Percentiles rank a stretch among this genome's conserved stretches.
These are phyloP conservation scores for Hypoxylon cercidicola DNA, from an alignment of 495 filamentous ascomycete species.

Conservation along the genomic window DNA sequence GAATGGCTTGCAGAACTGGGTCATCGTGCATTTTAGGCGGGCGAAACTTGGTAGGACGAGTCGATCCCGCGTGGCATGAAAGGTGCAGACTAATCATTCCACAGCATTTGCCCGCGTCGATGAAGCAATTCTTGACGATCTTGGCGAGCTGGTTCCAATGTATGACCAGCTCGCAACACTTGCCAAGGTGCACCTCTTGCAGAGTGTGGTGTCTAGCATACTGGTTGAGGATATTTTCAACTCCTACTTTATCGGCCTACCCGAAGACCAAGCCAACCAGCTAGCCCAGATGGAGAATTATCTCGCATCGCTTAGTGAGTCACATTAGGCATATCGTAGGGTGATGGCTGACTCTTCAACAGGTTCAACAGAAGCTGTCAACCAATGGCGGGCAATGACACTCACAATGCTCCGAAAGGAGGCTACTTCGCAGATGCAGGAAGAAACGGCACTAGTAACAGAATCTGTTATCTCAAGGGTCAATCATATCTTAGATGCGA, in stretches of 20 bases:
- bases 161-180: conserved; percentile 57
- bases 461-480: conserved; percentile 51
- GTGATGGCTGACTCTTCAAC: conserved; percentile 35
- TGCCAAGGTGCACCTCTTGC: conserved; percentile 63
- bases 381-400: conserved; percentile 65
- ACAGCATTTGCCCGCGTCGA: conserved; percentile 54
- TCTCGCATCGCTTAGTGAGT: conserved; percentile 57
- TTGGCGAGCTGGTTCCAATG: conserved; percentile 59
- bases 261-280: conserved; percentile 53
- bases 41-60: conserved; percentile 58
- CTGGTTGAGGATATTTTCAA: conserved; percentile 63
- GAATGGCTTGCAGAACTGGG: conserved; percentile 68
- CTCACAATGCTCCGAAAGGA: conserved; percentile 62
- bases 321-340: conserved; percentile 11
- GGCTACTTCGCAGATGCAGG: conserved; percentile 53
- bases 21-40: conserved; percentile 63
- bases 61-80: conserved; percentile 7
- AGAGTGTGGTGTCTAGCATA: conserved; percentile 61
- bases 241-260: conserved; percentile 63
- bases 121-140: conserved; percentile 49
- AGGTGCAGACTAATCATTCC: conserved; percentile 23
- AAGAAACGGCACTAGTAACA: conserved; percentile 49
- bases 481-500: conserved; percentile 53
- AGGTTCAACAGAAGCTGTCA: conserved; percentile 60
- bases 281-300: conserved; percentile 57